Conservation (phyloP, 2,329 filamentous ascomycete genomes). For the Fusarium pseudoanthophilum region DNA sequence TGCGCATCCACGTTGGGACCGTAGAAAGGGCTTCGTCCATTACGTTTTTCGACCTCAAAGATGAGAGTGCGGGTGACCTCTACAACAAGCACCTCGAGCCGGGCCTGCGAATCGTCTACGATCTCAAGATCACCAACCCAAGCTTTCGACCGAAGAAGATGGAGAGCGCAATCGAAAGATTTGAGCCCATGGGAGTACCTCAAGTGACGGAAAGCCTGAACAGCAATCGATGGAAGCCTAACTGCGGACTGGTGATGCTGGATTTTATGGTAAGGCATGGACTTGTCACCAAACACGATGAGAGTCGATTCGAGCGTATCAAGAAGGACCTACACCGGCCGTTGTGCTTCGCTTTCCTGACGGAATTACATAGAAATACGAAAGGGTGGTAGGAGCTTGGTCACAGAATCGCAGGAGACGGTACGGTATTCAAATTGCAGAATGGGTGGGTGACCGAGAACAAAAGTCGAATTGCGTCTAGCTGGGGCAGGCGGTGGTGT, state of each 20-base stretch:
- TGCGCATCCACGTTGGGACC: constrained; percentile 32
- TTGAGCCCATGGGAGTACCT: constrained; percentile 44
- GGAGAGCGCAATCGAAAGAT: constrained; percentile 45
- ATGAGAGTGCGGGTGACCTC: constrained; percentile 40
- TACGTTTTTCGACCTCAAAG: constrained; percentile 51
- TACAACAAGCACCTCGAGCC: constrained; percentile 51
- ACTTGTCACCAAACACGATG: constrained; percentile 40
- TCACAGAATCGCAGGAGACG: background rate
- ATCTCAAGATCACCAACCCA: constrained; percentile 46
- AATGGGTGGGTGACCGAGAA: background rate
- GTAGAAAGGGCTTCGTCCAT: constrained; percentile 43
- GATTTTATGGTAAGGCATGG: constrained; percentile 50
- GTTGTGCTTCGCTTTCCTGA: constrained; percentile 44
- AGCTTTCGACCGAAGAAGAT: constrained; percentile 39
- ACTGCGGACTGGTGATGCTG: constrained; percentile 54
- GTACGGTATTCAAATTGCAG: background rate
- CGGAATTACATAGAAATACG: constrained; percentile 21
- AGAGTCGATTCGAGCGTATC: constrained; percentile 38
- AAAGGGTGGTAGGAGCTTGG: constrained; percentile 13
- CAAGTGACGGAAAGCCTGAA: constrained; percentile 46
- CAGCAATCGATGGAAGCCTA: constrained; percentile 51
- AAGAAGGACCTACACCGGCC: constrained; percentile 37
- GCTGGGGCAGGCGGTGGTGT: background rate
- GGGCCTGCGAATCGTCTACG: constrained; percentile 52
- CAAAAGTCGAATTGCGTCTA: background rate